Evolutionary conservation across 257 asterid genomes (phyloP).

Genomic region (Jacaranda mimosifolia): DNA sequence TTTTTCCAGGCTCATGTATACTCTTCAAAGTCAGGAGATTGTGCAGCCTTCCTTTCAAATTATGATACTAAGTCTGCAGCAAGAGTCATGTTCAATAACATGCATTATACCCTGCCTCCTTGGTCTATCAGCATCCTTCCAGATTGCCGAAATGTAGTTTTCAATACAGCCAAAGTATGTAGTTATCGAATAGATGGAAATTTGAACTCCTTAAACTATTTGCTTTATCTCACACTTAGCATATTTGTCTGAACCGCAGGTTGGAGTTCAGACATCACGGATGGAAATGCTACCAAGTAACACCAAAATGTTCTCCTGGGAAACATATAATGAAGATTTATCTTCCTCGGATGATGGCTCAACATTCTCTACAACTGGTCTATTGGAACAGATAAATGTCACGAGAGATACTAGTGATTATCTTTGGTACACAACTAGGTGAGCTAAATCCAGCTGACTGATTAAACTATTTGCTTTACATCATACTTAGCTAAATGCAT

Average conservation of each 20-base stretch:
- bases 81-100: slow-evolving; percentile 83
- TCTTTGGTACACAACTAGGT: slow-evolving; percentile 89
- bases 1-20: slow-evolving; percentile 79
- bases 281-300: slow-evolving; percentile 76
- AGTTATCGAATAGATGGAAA: not conserved
- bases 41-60: slow-evolving; percentile 94
- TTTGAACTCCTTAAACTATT: not conserved
- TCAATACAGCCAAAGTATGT: slow-evolving; percentile 93
- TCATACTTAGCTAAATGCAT: not conserved
- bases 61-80: slow-evolving; percentile 59
- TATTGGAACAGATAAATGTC: slow-evolving; percentile 90
- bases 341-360: slow-evolving; percentile 73
- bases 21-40: slow-evolving; percentile 77
- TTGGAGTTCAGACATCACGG: slow-evolving; percentile 84
- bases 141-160: slow-evolving; percentile 88
- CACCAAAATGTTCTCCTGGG: slow-evolving; percentile 78
- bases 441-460: slow-evolving; percentile 39
- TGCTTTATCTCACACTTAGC: slow-evolving; percentile 5
- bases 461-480: not conserved
- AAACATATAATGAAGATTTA: slow-evolving; percentile 86
- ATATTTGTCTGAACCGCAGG: slow-evolving; percentile 52
- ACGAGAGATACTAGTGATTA: slow-evolving; percentile 92
- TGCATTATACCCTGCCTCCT: slow-evolving; percentile 86
- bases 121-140: slow-evolving; percentile 99
- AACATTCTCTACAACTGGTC: slow-evolving; percentile 74